Evolutionary conservation across 163 green algal genomes (phyloP), one percentile per base, ranked within the genome.

Genomic region (Picocystis sp.): DNA sequence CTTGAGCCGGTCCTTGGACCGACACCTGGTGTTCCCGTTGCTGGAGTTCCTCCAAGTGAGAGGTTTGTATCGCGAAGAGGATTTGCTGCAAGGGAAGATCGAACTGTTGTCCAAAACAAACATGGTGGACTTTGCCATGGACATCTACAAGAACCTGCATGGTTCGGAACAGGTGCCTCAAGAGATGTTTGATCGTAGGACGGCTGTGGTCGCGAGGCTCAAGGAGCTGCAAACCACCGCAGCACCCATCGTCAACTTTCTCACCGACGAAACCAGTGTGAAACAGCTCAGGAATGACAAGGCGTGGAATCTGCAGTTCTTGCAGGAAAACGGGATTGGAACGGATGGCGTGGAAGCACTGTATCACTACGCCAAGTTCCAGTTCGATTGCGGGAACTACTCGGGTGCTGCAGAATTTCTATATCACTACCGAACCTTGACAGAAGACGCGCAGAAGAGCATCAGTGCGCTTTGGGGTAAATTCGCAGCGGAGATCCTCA

Each of bases 311-410:
- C 63, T 92, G 65, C 64, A 80, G 56, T 89, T 93, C 55, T 63
- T 97, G 34, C 78, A 89, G 63, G 75, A 92, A 52, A 71, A 93
- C 47, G 19, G 21, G 58, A 95, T 99, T 45, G 80, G 80, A 33
- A 55, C 73, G 10, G 81, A 92, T 41, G 76, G 96, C 47, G 83
- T 97, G 19, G 90, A 97, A 58, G 84, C 83, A 23, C 77, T 99
- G 43, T 97, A 89, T 70, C 65, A 89, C 50, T 96, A 87, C 57
- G 90, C 90, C 29, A 93, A 94, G 75, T 96, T 93, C 72, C 87
- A 96, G 69, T 99, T 92, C 59, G 89, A 99, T 67, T 97, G 89
- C 67, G 90, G 90, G 45, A 95, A 95, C 81, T 99, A 99, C 73
- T 71, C 63, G 29, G 75, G 72, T 43, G 81, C 45, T 13, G 60